phyloP scores from a whole-genome alignment of 1,284 basidiomycete species.

The Sphagnurus paluster region DNA sequence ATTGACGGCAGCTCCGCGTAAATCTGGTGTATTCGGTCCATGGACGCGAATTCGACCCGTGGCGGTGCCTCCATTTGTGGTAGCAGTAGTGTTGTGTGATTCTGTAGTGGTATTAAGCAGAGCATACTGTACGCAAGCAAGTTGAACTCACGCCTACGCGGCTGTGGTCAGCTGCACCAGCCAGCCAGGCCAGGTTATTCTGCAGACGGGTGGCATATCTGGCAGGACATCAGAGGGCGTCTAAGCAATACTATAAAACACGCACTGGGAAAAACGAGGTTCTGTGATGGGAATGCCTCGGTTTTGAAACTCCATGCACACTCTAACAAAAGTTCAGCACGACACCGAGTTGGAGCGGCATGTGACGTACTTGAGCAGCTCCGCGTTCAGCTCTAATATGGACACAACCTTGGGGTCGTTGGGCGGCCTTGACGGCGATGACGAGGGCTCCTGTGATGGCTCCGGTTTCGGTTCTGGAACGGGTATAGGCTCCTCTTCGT shows the following conservation, averaged over 20 bases:
- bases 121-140: neutral
- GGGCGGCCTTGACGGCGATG: constrained; percentile 7
- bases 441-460: constrained; percentile 10
- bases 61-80: constrained; percentile 61
- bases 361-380: constrained; percentile 58
- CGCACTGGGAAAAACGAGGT: constrained; percentile 57
- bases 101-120: constrained; percentile 20
- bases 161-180: constrained; percentile 56
- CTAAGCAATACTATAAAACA: neutral
- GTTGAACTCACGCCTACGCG: constrained; percentile 43
- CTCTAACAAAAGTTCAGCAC: constrained; percentile 32
- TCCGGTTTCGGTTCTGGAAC: constrained; percentile 5
- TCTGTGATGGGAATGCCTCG: constrained; percentile 52
- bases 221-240: neutral
- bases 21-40: constrained; percentile 59
- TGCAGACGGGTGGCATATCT: constrained; percentile 62
- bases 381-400: constrained; percentile 64
- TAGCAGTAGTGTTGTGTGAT: constrained; percentile 35
- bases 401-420: constrained; percentile 50
- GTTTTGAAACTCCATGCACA: constrained; percentile 56
- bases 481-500: neutral
- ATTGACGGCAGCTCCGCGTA: constrained; percentile 59
- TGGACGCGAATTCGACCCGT: constrained; percentile 47
- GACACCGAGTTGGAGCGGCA: neutral
- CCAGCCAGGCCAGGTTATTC: constrained; percentile 68